Percentiles rank a stretch among this genome's conserved stretches.
Conservation (phyloP, 345 rosid genomes). For the Melaleuca alternifolia region DNA sequence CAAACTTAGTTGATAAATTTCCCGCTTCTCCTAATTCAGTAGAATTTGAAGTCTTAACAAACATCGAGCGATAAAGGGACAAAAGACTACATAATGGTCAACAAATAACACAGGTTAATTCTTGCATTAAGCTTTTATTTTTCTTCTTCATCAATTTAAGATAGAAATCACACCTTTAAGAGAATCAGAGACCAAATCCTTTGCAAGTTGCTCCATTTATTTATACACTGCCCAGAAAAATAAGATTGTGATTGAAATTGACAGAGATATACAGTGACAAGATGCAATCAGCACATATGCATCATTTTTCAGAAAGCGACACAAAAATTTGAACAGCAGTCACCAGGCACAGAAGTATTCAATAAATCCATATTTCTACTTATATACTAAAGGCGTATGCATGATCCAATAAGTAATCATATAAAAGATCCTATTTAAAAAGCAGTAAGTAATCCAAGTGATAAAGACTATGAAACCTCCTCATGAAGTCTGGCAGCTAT, state of each 20-base stretch:
- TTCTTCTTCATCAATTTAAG: neutral
- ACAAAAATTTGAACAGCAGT: neutral
- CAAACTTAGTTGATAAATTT: neutral
- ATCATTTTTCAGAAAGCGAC: neutral
- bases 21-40: neutral
- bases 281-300: neutral
- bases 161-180: constrained; percentile 15
- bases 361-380: neutral
- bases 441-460: neutral
- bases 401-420: neutral
- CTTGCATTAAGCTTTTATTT: neutral
- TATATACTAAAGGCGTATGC: neutral
- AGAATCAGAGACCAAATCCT: constrained; percentile 13
- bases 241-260: neutral
- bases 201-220: constrained; percentile 38
- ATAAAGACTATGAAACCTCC: neutral
- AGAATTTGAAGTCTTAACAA: neutral
- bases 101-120: neutral
- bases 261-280: neutral
- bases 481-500: neutral
- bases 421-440: neutral
- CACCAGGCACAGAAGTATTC: neutral
- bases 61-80: neutral
- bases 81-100: neutral
- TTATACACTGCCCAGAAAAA: constrained; percentile 5